Evolutionary conservation across 1,139 yeast species (phyloP).

Genomic region (Lodderomyces elongisporus): DNA sequence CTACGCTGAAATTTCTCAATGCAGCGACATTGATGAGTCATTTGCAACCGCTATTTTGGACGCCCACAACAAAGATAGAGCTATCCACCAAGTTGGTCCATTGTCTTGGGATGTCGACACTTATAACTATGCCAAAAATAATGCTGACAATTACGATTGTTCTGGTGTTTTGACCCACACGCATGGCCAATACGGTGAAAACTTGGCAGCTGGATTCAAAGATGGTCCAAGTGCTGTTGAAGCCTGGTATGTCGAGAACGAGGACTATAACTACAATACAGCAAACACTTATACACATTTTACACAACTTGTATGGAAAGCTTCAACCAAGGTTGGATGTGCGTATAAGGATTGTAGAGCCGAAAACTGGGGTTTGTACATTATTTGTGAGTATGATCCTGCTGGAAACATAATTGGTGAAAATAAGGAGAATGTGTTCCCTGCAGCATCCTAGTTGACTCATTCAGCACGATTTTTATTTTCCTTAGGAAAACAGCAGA

Average conservation of each 20-base stretch:
- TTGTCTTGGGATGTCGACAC: constrained; percentile 60
- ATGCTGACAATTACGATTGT: constrained; percentile 69
- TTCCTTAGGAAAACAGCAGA: no score
- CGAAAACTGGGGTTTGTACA: constrained; percentile 43
- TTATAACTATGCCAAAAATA: constrained; percentile 63
- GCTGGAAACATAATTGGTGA: constrained; percentile 51
- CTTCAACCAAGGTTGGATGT: constrained; percentile 68
- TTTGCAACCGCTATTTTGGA: constrained; percentile 32
- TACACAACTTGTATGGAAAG: constrained; percentile 84
- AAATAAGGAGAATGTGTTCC: constrained; percentile 47
- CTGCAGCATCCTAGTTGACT: no score
- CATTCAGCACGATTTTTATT: no score
- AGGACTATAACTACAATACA: constrained; percentile 46
- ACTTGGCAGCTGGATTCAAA: constrained; percentile 71
- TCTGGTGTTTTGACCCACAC: constrained; percentile 67
- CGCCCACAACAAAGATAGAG: constrained; percentile 54
- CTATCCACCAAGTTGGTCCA: constrained; percentile 52
- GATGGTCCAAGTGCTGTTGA: constrained; percentile 54
- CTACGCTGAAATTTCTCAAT: constrained; percentile 23
- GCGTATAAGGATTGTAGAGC: constrained; percentile 52
- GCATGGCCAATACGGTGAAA: constrained; percentile 81
- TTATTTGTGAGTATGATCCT: constrained; percentile 50
- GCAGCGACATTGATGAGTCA: constrained; percentile 20
- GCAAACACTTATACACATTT: constrained; percentile 58
- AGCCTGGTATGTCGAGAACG: constrained; percentile 81